Percentiles rank a stretch among this genome's conserved stretches.
Conservation (phyloP, 192 early-diverging fungal genomes). For the Podila verticillata region DNA sequence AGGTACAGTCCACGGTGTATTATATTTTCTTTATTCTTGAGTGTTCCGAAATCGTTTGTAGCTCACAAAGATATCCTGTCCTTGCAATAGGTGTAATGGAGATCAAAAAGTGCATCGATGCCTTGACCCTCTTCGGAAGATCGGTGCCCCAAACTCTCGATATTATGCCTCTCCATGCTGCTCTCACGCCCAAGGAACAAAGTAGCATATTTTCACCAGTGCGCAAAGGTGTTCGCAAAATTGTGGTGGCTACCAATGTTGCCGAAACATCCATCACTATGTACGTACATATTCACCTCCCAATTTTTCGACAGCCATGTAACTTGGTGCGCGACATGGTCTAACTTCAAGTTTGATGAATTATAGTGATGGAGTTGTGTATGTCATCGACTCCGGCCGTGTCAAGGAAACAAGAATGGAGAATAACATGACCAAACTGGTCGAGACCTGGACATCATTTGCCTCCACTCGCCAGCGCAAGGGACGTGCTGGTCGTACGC, state of each 20-base stretch:
- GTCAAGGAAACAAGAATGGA: slow-evolving; percentile 72
- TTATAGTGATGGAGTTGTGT: slow-evolving; percentile 73
- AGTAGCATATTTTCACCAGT: slow-evolving; percentile 69
- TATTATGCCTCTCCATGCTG: slow-evolving; percentile 75
- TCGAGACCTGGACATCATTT: slow-evolving; percentile 58
- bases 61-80: too few species aligned
- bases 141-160: slow-evolving; percentile 48
- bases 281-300: slow-evolving; percentile 12
- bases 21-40: background rate
- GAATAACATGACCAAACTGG: slow-evolving; percentile 70
- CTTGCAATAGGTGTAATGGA: slow-evolving; percentile 66
- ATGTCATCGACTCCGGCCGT: slow-evolving; percentile 76
- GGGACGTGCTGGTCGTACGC: slow-evolving; percentile 86
- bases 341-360: slow-evolving; percentile 40
- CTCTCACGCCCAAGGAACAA: slow-evolving; percentile 73
- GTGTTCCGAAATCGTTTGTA: background rate
- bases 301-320: background rate
- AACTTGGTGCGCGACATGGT: background rate
- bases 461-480: slow-evolving; percentile 71
- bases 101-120: slow-evolving; percentile 75
- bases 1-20: slow-evolving; percentile 34
- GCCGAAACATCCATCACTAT: slow-evolving; percentile 87
- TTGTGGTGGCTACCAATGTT: slow-evolving; percentile 81
- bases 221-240: slow-evolving; percentile 64
- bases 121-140: slow-evolving; percentile 42